phyloP scores from a whole-genome alignment of 352 stramenopile species.

The Phytopythium helicoides region DNA sequence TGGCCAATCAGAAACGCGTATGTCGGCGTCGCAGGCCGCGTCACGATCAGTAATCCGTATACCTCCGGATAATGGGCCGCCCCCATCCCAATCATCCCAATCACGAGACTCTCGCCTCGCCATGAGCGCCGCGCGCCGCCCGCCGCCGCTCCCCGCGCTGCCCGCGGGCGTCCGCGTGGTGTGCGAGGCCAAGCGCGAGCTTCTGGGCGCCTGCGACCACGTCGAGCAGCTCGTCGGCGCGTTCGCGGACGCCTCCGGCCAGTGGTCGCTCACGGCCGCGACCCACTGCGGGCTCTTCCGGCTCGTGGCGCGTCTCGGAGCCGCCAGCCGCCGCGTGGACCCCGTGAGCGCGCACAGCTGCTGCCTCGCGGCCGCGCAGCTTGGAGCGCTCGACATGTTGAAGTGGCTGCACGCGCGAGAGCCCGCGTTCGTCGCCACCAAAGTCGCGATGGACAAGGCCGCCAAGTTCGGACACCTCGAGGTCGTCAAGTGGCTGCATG shows the following conservation, averaged over 20 bases:
- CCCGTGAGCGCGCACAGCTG: slow-evolving; percentile 18
- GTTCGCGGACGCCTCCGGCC: slow-evolving; percentile 8
- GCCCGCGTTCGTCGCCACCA: slow-evolving; percentile 14
- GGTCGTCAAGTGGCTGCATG: slow-evolving; percentile 29
- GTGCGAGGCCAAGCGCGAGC: slow-evolving; percentile 3
- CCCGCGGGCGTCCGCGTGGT: slow-evolving; percentile 6
- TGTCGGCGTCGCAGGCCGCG: too few relatives aligned
- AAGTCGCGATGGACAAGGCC: slow-evolving; percentile 23
- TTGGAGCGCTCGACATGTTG: slow-evolving; percentile 15
- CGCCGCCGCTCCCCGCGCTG: neutral
- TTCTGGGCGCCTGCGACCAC: slow-evolving; percentile 4
- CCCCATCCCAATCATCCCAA: too few relatives aligned
- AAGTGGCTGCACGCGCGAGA: slow-evolving; percentile 20
- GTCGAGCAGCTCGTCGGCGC: slow-evolving; percentile 7
- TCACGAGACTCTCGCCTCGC: too few relatives aligned
- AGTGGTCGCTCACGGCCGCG: slow-evolving; percentile 11
- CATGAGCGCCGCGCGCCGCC: too few relatives aligned
- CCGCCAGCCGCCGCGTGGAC: slow-evolving; percentile 11
- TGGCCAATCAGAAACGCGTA: too few relatives aligned
- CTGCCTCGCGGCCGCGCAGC: slow-evolving; percentile 22
- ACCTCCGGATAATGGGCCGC: too few relatives aligned
- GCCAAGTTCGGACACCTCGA: slow-evolving; percentile 25
- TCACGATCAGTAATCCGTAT: too few relatives aligned
- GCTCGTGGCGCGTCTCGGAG: slow-evolving; percentile 22
- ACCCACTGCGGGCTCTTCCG: slow-evolving; percentile 23